phyloP scores from a whole-genome alignment of 2,329 filamentous ascomycete species.

The Fusarium sp. region DNA sequence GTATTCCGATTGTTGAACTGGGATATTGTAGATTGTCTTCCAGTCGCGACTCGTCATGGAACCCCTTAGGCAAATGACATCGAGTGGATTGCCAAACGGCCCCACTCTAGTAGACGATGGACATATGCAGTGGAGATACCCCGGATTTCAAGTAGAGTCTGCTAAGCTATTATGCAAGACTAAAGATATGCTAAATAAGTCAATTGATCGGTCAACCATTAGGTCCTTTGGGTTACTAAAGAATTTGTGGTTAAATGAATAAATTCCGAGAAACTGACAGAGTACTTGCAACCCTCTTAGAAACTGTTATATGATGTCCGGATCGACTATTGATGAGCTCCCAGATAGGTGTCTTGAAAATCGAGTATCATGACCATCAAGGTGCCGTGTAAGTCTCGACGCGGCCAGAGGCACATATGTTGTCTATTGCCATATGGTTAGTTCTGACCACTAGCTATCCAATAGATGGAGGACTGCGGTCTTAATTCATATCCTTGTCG shows the following conservation, averaged over 20 bases:
- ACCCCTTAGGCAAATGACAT: constrained; percentile 26
- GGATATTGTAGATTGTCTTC: not conserved
- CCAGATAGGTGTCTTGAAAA: not conserved
- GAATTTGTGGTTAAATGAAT: not conserved
- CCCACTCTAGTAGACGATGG: constrained; percentile 22
- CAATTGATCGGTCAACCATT: not conserved
- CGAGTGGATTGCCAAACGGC: constrained; percentile 5
- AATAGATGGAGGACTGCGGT: not conserved
- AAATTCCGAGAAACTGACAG: not conserved
- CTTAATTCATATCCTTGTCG: not conserved
- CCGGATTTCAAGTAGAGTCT: constrained; percentile 25
- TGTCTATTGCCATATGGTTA: not conserved
- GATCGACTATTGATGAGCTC: not conserved
- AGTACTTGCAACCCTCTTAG: not conserved
- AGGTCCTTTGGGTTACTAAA: not conserved
- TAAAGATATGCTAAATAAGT: not conserved
- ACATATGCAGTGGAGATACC: constrained; percentile 18
- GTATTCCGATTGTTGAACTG: not conserved
- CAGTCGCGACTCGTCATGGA: constrained; percentile 20
- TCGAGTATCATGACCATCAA: constrained; percentile 6
- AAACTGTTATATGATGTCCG: not conserved
- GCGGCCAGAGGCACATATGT: not conserved
- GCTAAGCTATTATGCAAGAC: constrained; percentile 4
- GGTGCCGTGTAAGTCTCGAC: not conserved
- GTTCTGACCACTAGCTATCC: not conserved